phyloP scores from a whole-genome alignment of 768 basidiomycete genomes.

The Tubosaeta sp. region DNA sequence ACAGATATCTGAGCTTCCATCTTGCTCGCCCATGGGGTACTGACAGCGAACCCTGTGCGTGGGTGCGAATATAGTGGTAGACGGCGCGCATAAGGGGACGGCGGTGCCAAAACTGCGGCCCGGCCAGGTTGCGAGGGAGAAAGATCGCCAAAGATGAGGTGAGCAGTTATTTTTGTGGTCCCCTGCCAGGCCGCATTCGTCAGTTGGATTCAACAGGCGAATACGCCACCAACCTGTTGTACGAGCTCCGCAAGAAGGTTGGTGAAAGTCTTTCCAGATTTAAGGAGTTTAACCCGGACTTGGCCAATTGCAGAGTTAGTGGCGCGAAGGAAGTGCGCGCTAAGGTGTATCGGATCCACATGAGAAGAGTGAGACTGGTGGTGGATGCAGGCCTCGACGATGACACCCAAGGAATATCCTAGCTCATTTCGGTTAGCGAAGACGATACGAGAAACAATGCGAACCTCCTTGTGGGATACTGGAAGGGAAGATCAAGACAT shows the following conservation, averaged over 20 bases:
- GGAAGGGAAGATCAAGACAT: neutral
- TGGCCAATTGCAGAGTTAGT: conserved; percentile 40
- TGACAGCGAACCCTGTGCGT: conserved; percentile 31
- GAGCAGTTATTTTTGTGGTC: conserved; percentile 43
- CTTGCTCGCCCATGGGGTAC: conserved; percentile 34
- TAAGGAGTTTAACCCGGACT: conserved; percentile 46
- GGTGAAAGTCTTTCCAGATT: conserved; percentile 48
- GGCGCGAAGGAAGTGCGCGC: conserved; percentile 53
- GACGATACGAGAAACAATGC: neutral
- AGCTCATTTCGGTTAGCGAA: neutral
- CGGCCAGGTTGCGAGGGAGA: conserved; percentile 25
- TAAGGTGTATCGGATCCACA: conserved; percentile 55
- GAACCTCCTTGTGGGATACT: conserved; percentile 56
- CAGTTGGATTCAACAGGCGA: conserved; percentile 4
- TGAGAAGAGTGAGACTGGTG: conserved; percentile 47
- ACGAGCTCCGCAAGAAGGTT: conserved; percentile 56
- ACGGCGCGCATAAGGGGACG: conserved; percentile 58
- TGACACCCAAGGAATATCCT: conserved; percentile 59
- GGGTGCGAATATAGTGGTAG: conserved; percentile 55
- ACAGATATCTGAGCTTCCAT: conserved; percentile 33
- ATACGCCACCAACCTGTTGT: conserved; percentile 44
- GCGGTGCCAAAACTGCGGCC: conserved; percentile 36
- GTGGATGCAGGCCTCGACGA: conserved; percentile 51
- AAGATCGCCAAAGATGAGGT: conserved; percentile 54
- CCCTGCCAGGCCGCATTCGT: conserved; percentile 31